These are phyloP conservation scores for Davidsoniella eucalypti DNA, from an alignment of 2,329 filamentous ascomycete species.

Conservation along the genomic window DNA sequence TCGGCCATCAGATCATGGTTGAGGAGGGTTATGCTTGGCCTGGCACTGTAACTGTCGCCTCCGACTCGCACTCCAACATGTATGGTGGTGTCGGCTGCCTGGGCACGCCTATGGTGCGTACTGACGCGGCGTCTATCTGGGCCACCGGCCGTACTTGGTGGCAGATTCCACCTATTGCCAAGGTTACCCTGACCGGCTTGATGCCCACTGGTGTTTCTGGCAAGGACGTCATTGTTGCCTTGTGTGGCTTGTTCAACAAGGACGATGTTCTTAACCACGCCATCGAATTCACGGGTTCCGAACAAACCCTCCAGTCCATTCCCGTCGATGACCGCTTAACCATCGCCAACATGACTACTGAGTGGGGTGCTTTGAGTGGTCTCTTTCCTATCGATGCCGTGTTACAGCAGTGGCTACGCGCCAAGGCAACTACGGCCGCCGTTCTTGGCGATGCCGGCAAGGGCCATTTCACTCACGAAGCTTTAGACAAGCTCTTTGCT, in stretches of 20 bases:
- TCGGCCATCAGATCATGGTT: conserved; percentile 85
- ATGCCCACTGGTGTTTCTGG: conserved; percentile 70
- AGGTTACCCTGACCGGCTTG: conserved; percentile 59
- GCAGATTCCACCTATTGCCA: conserved; percentile 71
- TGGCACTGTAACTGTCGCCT: conserved; percentile 65
- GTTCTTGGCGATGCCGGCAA: conserved; percentile 34
- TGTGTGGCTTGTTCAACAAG: conserved; percentile 73
- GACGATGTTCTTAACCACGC: conserved; percentile 83
- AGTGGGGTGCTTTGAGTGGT: conserved; percentile 53
- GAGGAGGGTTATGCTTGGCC: conserved; percentile 77
- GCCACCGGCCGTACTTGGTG: conserved; percentile 73
- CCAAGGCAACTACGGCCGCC: conserved; percentile 56
- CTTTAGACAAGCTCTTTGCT: conserved; percentile 54
- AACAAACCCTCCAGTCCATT: conserved; percentile 59
- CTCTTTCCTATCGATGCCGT: conserved; percentile 62
- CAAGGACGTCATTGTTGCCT: conserved; percentile 84
- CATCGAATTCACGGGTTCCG: conserved; percentile 71
- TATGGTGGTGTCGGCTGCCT: conserved; percentile 68
- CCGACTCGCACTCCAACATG: conserved; percentile 62
- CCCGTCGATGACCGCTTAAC: conserved; percentile 58
- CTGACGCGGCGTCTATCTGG: conserved; percentile 77
- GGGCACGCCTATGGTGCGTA: conserved; percentile 69
- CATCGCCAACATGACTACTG: conserved; percentile 66
- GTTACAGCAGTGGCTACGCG: conserved; percentile 56
- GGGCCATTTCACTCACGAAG: conserved; percentile 51